A percentile compares a stretch with the other conserved stretches of the same genome.
Evolutionary conservation across 2,329 filamentous ascomycete species (phyloP).

Genomic region (Paecilomyces sp.): DNA sequence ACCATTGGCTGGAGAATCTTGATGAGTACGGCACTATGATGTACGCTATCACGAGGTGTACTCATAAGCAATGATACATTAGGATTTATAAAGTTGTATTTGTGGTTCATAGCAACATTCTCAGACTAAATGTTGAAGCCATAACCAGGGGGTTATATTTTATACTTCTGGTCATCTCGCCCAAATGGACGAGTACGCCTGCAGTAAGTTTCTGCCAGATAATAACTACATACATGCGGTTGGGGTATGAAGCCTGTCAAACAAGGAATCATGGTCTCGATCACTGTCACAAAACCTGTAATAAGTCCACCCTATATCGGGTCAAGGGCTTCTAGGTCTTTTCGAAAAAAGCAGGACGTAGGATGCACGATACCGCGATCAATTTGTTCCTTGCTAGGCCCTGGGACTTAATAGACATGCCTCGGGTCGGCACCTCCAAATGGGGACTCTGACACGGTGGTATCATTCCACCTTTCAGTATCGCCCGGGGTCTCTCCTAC

Average conservation of each 20-base stretch:
- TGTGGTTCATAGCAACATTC: no score
- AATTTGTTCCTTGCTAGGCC: constrained; percentile 9
- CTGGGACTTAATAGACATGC: constrained; percentile 11
- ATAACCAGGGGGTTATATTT: background rate
- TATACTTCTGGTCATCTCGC: background rate
- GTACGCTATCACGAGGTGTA: constrained; percentile 42
- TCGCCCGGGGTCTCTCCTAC: background rate
- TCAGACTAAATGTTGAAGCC: background rate
- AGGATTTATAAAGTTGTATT: no score
- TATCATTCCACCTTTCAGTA: background rate
- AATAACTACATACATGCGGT: background rate
- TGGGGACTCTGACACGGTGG: background rate
- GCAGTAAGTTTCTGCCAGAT: background rate
- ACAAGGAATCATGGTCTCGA: background rate
- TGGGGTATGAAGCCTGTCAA: background rate
- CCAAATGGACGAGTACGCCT: background rate
- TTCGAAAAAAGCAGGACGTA: constrained; percentile 15
- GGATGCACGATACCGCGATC: constrained; percentile 10
- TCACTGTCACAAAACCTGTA: constrained; percentile 1
- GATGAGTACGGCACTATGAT: constrained; percentile 50
- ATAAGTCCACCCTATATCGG: constrained; percentile 5
- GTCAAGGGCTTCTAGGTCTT: constrained; percentile 12
- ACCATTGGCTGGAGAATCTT: constrained; percentile 44
- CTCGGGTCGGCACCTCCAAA: background rate
- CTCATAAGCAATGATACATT: constrained; percentile 24